Percentiles rank a stretch among this genome's conserved stretches.
Conservation (phyloP, 202 grass and related monocot species). For the Hordeum pubiflorum region DNA sequence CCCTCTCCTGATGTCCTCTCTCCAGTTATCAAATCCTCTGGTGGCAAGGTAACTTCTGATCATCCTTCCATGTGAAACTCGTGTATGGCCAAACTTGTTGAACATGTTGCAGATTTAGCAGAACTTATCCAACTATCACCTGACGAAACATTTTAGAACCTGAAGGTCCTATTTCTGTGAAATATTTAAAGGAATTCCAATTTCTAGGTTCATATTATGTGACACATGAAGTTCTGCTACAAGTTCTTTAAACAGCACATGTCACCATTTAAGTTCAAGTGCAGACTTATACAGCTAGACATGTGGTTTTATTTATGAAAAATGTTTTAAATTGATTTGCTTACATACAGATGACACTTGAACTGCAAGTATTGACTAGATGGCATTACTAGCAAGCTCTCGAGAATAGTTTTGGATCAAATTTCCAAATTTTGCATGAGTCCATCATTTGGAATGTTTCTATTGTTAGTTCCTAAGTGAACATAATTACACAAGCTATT, state of each 20-base stretch:
- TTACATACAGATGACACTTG: neutral
- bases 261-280: neutral
- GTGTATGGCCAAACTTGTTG: neutral
- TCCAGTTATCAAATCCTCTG: constrained; percentile 51
- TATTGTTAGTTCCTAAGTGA: neutral
- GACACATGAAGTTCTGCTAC: neutral
- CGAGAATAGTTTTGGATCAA: neutral
- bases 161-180: neutral
- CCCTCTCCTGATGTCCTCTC: constrained; percentile 47
- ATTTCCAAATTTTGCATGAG: neutral
- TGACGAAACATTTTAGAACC: neutral
- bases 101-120: neutral
- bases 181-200: neutral
- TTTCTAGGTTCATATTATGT: neutral
- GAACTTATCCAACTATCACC: neutral
- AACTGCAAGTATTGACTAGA: neutral
- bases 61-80: neutral
- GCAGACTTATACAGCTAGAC: neutral
- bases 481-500: neutral
- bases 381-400: neutral
- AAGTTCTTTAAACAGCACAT: neutral
- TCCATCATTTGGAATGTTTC: neutral
- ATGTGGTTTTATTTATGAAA: constrained; percentile 6
- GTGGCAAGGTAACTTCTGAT: constrained; percentile 57
- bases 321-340: neutral